Evolutionary conservation across 2,329 filamentous ascomycete genomes (phyloP).

Genomic region (Aureobasidium namibiae): DNA sequence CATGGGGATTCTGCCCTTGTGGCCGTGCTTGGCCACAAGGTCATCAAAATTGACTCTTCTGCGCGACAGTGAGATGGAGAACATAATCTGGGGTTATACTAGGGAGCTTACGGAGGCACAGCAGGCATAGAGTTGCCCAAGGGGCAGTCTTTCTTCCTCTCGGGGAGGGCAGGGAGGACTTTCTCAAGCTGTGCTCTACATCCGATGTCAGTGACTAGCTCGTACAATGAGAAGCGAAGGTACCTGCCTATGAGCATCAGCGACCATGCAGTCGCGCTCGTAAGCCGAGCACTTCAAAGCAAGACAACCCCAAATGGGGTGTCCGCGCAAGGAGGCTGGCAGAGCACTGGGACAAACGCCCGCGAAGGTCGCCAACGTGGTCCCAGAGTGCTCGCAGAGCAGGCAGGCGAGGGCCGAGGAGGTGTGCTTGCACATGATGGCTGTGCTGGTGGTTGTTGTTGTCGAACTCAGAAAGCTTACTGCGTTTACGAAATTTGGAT

Average conservation of each 20-base stretch:
- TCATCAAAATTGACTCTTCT: too few species aligned
- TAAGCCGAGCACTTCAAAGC: not conserved
- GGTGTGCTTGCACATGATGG: not conserved
- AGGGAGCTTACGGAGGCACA: too few species aligned
- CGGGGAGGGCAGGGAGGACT: not conserved
- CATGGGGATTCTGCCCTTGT: too few species aligned
- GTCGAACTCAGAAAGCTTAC: not conserved
- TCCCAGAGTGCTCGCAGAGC: not conserved
- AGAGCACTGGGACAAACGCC: not conserved
- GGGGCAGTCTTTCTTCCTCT: not conserved
- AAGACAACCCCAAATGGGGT: not conserved
- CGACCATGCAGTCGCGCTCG: not conserved
- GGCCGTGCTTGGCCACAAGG: too few species aligned
- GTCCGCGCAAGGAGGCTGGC: not conserved
- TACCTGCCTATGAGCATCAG: not conserved
- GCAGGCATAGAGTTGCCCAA: not conserved
- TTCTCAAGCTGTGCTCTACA: not conserved
- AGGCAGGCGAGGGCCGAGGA: not conserved
- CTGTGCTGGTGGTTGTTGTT: not conserved
- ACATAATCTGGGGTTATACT: too few species aligned
- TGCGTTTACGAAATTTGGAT: too few species aligned
- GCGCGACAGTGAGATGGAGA: too few species aligned
- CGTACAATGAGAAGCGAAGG: not conserved
- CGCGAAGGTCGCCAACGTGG: not conserved
- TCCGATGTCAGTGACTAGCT: not conserved